These are phyloP conservation scores for Eucalyptus sp. DNA, from an alignment of 345 rosid genomes.

Conservation along the genomic window DNA sequence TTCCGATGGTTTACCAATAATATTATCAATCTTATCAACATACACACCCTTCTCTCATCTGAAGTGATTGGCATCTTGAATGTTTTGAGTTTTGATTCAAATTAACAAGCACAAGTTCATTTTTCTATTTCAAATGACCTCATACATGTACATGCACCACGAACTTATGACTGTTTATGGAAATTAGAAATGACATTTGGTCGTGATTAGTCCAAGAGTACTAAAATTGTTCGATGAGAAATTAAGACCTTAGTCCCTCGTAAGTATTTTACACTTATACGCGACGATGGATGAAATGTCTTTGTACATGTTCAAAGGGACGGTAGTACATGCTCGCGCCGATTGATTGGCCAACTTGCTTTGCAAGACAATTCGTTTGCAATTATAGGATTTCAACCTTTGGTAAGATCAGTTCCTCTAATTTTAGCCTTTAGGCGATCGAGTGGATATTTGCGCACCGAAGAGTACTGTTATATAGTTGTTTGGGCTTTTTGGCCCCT, in stretches of 20 bases:
- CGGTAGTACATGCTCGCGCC: background rate
- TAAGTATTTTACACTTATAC: background rate
- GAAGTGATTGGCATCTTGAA: background rate
- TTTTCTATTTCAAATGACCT: background rate
- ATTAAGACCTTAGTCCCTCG: background rate
- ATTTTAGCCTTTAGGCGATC: background rate
- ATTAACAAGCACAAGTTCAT: background rate
- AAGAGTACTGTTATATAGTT: background rate
- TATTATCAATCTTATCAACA: no score
- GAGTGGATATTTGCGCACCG: background rate
- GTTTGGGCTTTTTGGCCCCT: background rate
- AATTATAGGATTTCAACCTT: background rate
- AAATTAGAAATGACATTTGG: background rate
- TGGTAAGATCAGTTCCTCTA: background rate
- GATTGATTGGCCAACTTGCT: background rate
- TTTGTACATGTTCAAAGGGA: background rate
- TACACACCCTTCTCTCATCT: background rate
- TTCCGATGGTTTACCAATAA: no score
- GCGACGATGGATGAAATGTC: background rate
- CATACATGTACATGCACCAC: background rate
- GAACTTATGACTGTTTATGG: background rate
- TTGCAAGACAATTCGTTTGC: background rate
- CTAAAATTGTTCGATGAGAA: background rate
- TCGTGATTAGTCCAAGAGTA: background rate
- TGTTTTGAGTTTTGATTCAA: background rate